These are phyloP conservation scores for Penicillium brasilianum DNA, from an alignment of 2,329 filamentous ascomycete genomes.

Conservation along the genomic window DNA sequence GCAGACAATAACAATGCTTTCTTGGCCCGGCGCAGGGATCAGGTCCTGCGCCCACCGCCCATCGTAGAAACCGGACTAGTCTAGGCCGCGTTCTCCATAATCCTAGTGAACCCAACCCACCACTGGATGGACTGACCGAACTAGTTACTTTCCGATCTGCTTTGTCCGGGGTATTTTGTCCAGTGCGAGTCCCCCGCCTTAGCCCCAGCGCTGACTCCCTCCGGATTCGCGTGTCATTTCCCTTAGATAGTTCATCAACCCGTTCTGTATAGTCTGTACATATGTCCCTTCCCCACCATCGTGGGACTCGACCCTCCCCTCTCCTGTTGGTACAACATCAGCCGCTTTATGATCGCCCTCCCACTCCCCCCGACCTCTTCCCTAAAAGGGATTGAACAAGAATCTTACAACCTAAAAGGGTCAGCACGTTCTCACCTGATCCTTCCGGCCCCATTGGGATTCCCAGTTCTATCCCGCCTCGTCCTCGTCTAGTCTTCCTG, in stretches of 20 bases:
- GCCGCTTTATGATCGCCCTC: background rate
- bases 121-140: no score
- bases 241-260: background rate
- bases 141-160: background rate
- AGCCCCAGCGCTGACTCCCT: slow-evolving; percentile 1
- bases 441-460: background rate
- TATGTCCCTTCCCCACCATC: background rate
- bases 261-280: no score
- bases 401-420: background rate
- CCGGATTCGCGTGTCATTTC: background rate
- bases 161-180: slow-evolving; percentile 2
- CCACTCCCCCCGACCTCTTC: background rate
- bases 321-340: background rate
- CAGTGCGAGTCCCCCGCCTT: background rate
- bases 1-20: background rate
- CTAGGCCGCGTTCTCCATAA: no score
- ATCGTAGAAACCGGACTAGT: background rate
- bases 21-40: background rate
- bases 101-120: no score
- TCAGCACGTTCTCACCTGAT: slow-evolving; percentile 3
- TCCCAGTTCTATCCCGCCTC: background rate
- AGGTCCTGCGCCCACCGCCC: background rate
- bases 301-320: no score
- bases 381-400: background rate
- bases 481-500: background rate